Percentiles rank a stretch among this genome's conserved stretches.
Evolutionary conservation across 495 filamentous ascomycete genomes (phyloP).

Genomic region (Chaetomium tenue): DNA sequence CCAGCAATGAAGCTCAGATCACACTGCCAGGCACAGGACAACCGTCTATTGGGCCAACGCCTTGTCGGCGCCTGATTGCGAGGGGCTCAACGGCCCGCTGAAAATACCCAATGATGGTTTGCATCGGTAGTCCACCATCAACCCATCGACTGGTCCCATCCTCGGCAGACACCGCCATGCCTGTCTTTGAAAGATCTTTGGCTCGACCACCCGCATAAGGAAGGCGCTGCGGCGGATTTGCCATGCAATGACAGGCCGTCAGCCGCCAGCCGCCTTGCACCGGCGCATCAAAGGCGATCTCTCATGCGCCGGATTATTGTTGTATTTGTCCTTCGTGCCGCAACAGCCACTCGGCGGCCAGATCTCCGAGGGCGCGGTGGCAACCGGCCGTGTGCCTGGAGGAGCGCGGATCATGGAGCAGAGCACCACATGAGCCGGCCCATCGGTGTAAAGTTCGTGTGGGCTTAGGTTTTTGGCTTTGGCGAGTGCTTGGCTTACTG

Average conservation of each 20-base stretch:
- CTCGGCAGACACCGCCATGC: neutral
- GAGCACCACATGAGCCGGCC: neutral
- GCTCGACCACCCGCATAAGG: neutral
- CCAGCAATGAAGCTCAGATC: neutral
- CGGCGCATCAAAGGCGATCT: conserved; percentile 5
- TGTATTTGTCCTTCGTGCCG: neutral
- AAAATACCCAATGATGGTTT: neutral
- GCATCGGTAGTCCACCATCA: neutral
- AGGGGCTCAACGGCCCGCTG: neutral
- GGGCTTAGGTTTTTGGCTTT: neutral
- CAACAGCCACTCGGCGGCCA: neutral
- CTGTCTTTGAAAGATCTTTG: neutral
- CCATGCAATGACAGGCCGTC: conserved; percentile 1
- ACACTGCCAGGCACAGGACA: neutral
- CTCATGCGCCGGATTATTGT: conserved; percentile 1
- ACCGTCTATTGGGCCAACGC: conserved; percentile 12
- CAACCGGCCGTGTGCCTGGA: conserved; percentile 1
- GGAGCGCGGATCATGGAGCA: neutral
- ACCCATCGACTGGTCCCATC: neutral
- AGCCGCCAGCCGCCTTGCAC: neutral
- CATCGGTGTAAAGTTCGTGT: neutral
- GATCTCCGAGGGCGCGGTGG: conserved; percentile 6
- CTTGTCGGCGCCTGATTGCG: conserved; percentile 5
- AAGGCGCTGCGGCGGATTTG: neutral
- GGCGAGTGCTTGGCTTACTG: neutral